Conservation (phyloP, 2,329 filamentous ascomycete species). For the Fusarium devonianum region DNA sequence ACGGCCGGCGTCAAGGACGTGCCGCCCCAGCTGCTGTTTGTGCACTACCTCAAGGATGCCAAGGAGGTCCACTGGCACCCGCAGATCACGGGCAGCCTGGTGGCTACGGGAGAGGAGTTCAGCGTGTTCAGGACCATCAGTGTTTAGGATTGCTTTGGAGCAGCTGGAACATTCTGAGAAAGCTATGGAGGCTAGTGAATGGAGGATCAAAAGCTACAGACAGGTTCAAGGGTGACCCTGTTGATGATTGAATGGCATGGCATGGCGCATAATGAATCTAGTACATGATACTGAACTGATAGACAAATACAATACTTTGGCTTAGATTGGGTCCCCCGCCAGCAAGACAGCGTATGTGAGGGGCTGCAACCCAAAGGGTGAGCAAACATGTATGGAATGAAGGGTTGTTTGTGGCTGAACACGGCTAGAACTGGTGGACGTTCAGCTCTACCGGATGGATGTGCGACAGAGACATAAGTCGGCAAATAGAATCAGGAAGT, state of each 20-base stretch:
- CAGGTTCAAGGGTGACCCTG: constrained; percentile 22
- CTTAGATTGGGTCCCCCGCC: no score
- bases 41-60: constrained; percentile 93
- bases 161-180: neutral
- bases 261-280: constrained; percentile 35
- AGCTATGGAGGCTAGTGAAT: neutral
- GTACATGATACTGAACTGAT: constrained; percentile 27
- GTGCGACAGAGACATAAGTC: no score
- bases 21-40: constrained; percentile 92
- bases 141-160: constrained; percentile 59
- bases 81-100: constrained; percentile 87
- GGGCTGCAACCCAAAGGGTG: no score
- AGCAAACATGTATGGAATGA: no score
- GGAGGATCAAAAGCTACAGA: constrained; percentile 26
- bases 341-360: neutral
- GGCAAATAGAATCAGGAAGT: no score
- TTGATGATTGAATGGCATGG: constrained; percentile 37
- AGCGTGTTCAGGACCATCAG: constrained; percentile 86
- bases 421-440: no score
- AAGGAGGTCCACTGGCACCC: constrained; percentile 99
- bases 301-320: constrained; percentile 24
- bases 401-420: no score
- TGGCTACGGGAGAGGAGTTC: constrained; percentile 92
- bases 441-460: no score
- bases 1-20: constrained; percentile 88